These are phyloP conservation scores for Picochlorum sp. DNA, from an alignment of 139 green algal species.

Conservation along the genomic window DNA sequence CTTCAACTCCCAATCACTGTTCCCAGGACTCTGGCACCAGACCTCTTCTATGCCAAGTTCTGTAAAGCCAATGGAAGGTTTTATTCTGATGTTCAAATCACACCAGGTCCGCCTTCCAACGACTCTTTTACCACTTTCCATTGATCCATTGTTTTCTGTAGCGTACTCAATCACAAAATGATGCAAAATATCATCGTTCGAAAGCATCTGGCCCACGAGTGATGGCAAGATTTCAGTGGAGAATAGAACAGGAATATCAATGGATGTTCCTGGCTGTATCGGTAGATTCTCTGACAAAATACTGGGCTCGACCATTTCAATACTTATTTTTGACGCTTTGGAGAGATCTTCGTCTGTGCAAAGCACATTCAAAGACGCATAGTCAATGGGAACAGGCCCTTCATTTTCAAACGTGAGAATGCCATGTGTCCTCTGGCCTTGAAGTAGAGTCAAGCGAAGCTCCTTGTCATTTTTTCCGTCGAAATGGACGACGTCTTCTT, in stretches of 20 bases:
- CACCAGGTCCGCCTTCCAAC: constrained; percentile 1
- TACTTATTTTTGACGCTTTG: background rate
- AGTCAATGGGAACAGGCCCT: background rate
- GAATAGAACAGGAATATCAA: constrained; percentile 18
- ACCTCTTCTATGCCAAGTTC: constrained; percentile 11
- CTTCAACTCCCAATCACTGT: background rate
- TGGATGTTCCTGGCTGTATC: constrained; percentile 10
- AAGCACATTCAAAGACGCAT: background rate
- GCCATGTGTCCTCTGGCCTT: background rate
- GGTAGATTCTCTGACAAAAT: constrained; percentile 16
- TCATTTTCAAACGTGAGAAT: background rate
- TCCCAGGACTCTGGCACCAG: background rate
- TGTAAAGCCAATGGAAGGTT: constrained; percentile 3
- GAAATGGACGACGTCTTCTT: too few species aligned
- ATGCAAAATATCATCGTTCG: too few species aligned
- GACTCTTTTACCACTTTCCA: background rate
- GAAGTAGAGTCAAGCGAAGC: background rate
- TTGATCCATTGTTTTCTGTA: too few species aligned
- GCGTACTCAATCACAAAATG: too few species aligned
- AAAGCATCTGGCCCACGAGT: too few species aligned
- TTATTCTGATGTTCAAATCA: constrained; percentile 2
- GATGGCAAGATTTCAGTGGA: too few species aligned
- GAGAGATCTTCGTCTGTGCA: background rate
- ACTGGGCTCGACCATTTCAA: constrained; percentile 6
- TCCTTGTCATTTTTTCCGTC: too few species aligned